phyloP scores from a whole-genome alignment of 495 filamentous ascomycete species.

The Penicillium lividum region DNA sequence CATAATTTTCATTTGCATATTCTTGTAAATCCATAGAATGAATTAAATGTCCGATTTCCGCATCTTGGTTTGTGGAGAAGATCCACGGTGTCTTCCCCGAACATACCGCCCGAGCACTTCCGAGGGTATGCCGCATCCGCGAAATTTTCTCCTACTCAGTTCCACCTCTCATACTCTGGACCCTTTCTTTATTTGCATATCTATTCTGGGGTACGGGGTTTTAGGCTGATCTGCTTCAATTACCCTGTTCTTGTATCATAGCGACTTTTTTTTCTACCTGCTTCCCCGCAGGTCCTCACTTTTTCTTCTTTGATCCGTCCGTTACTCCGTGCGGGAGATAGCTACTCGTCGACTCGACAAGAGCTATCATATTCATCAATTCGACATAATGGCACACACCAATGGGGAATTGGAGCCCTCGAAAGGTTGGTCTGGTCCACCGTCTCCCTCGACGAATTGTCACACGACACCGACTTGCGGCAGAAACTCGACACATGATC shows the following conservation, averaged over 20 bases:
- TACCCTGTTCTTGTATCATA: conserved; percentile 44
- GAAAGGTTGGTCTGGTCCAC: conserved; percentile 35
- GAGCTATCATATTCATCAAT: conserved; percentile 24
- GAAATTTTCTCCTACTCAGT: conserved; percentile 45
- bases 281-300: conserved; percentile 18
- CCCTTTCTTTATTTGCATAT: conserved; percentile 32
- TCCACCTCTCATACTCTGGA: conserved; percentile 28
- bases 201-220: conserved; percentile 39
- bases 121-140: conserved; percentile 47
- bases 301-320: conserved; percentile 20
- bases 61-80: conserved; percentile 23
- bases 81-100: conserved; percentile 32
- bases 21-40: no score
- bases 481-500: conserved; percentile 13
- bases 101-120: conserved; percentile 47
- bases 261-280: conserved; percentile 29
- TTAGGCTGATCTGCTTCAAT: conserved; percentile 43
- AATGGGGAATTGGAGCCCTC: conserved; percentile 47
- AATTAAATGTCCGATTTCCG: conserved; percentile 2
- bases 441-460: conserved; percentile 6
- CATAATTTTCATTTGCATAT: no score
- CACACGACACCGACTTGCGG: conserved; percentile 16
- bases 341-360: conserved; percentile 18
- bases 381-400: conserved; percentile 42
- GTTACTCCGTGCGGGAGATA: conserved; percentile 23